phyloP scores from a whole-genome alignment of 179 eudicot species.

The Pouteria campechiana region DNA sequence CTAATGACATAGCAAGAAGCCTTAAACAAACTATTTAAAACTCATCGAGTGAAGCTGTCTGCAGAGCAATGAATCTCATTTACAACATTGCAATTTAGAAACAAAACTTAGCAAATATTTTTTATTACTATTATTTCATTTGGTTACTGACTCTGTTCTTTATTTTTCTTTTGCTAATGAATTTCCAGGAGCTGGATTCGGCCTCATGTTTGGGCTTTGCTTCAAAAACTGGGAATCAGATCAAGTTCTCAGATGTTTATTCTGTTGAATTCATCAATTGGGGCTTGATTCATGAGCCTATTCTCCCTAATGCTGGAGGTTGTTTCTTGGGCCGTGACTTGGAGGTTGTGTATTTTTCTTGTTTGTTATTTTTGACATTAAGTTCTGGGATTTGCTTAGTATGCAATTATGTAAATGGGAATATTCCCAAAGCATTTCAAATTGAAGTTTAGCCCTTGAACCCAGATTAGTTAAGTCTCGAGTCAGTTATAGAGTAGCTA shows the following conservation, averaged over 20 bases:
- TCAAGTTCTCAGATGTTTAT: constrained; percentile 55
- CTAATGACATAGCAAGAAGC: too few species aligned
- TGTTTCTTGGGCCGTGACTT: constrained; percentile 34
- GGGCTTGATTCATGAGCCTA: constrained; percentile 44
- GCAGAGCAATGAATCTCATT: too few species aligned
- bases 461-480: too few species aligned
- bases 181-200: constrained; percentile 29
- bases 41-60: too few species aligned
- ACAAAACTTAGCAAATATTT: too few species aligned
- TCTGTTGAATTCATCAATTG: constrained; percentile 49
- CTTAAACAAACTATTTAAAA: too few species aligned
- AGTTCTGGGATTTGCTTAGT: constrained; percentile 1
- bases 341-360: constrained; percentile 33
- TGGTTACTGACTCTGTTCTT: not conserved
- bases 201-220: constrained; percentile 36
- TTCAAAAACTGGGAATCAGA: constrained; percentile 27
- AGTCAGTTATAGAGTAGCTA: too few species aligned
- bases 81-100: too few species aligned
- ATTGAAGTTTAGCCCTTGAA: too few species aligned
- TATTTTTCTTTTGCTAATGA: not conserved
- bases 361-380: not conserved
- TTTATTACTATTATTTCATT: too few species aligned
- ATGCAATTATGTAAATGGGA: too few species aligned
- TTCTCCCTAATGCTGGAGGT: constrained; percentile 24
- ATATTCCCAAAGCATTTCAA: too few species aligned